Percentiles rank a stretch among this genome's conserved stretches.
These are phyloP conservation scores for Pseudozyma flocculosa DNA, from an alignment of 1,284 basidiomycete species.

Conservation along the genomic window DNA sequence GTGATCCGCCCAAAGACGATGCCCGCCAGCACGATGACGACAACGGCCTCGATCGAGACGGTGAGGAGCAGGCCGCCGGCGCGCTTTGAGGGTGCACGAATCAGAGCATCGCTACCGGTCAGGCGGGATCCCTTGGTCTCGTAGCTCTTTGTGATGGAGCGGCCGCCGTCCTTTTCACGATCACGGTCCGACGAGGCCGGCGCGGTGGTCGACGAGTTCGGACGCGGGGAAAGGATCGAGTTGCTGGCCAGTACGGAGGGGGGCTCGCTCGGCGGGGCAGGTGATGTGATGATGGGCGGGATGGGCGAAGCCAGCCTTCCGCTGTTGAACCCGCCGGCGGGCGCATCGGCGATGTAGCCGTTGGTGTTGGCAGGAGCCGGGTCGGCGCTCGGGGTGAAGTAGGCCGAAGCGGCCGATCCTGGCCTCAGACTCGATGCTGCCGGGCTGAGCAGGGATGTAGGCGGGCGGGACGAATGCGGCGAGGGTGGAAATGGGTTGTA, in stretches of 20 bases:
- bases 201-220: too few relatives aligned
- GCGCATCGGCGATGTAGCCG: too few relatives aligned
- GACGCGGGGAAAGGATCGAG: too few relatives aligned
- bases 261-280: too few relatives aligned
- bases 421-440: not conserved
- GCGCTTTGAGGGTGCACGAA: conserved; percentile 18
- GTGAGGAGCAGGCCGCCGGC: conserved; percentile 20
- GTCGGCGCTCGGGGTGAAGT: not conserved
- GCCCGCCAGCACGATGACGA: conserved; percentile 39
- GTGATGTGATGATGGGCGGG: too few relatives aligned
- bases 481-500: not conserved
- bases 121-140: not conserved
- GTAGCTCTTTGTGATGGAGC: not conserved
- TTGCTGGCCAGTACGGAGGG: too few relatives aligned
- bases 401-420: not conserved
- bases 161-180: not conserved
- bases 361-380: too few relatives aligned
- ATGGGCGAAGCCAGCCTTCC: too few relatives aligned
- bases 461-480: too few relatives aligned
- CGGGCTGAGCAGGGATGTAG: not conserved
- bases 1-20: conserved; percentile 41
- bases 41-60: conserved; percentile 28
- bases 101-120: conserved; percentile 13
- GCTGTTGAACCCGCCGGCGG: too few relatives aligned
- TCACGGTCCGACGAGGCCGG: too few relatives aligned